Base-by-base conservation (phyloP, 768 basidiomycete species). In the Collybia mongolica region DNA sequence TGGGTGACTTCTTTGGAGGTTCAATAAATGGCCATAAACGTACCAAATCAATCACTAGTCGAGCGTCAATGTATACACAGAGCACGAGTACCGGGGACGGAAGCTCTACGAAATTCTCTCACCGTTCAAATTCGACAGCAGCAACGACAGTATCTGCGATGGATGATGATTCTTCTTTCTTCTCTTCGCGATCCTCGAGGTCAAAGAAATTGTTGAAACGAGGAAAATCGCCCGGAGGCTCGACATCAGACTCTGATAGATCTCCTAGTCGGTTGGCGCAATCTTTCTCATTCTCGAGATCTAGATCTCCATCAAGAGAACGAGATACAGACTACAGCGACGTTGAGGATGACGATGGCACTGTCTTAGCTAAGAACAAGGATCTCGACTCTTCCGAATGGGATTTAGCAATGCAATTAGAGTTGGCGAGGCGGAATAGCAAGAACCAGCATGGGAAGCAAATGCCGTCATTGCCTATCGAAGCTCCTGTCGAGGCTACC, bases 351-450 rank as follows among this genome's bases (percentile, higher is more conserved):
- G 75, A 73, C 37, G 65, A 77, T 18, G 67, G 68, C 14, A 67
- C 72, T 6, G 65, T 73, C 45, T 50, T 66, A 43, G 65, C 67
- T 9, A 63, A 67, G 46, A 60, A 63, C 55, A 73, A 63, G 55
- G 68, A 65, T 4, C 67, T 80, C 54, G 85, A 90, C 54, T 73
- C 80, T 44, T 89, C 86, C 14, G 90, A 93, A 60, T 78, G 79
- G 57, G 88, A 95, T 62, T 72, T 96, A 46, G 78, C 84, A 18
- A 75, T 81, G 71, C 84, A 87, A 42, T 69, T 97, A 45, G 90
- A 90, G 54, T 71, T 96, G 43, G 94, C 94, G 5, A 74, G 90
- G 52, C 80, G 81, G 56, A 97, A 97, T 63, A 92, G 91, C 63
- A 76, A 85, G 60, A 88, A 79, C 64, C 91, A 93, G 57, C 77